Evolutionary conservation across 345 rosid species (phyloP), one percentile per base, ranked within the genome.

Genomic region (Corchorus olitorius): DNA sequence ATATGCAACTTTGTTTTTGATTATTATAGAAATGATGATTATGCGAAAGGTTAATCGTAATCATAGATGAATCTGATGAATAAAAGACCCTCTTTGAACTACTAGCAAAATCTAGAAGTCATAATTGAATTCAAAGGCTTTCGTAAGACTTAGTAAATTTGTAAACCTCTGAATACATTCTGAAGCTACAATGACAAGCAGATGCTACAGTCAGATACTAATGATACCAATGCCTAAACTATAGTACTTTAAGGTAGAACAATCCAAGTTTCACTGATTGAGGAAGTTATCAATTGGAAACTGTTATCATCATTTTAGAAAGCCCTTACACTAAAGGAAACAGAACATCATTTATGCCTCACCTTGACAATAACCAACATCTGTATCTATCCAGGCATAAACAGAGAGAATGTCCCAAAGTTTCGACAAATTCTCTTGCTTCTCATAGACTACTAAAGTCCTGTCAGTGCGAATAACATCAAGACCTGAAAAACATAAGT

Each of bases 331-430:
- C 53, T 37, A 67, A 72, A 63, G 13, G 34, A 39, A 75, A 43
- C 54, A 35, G 34, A 75, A 41, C 22, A 69, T 78, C 35, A 48
- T 65, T 37, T 4, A 62, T 45, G 58, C 76, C 69, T 46, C 78
- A 96, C 99, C 99, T 92, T 96, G 99, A 84, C 99, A 90, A 76
- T 96, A 96, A 65, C 98, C 99, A 34, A 93, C 93, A 80, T 96
- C 99, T 54, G 81, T 87, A 83, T 93, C 99, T 68, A 93, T 84
- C 97, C 99, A 92, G 41, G 99, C 94, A 84, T 96, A 96, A 80
- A 93, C 94, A 78, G 97, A 88, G 20, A 96, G 89, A 82, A 96
- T 88, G 84, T 96, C 99, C 99, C 97, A 92, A 72, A 94, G 97
- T 85, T 90, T 96, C 15, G 98, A 90, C 84, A 96, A 82, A 84